A percentile compares a stretch with the other conserved stretches of the same genome.
These are phyloP conservation scores for Scytalidium lignicola DNA, from an alignment of 2,329 filamentous ascomycete species.

Conservation along the genomic window DNA sequence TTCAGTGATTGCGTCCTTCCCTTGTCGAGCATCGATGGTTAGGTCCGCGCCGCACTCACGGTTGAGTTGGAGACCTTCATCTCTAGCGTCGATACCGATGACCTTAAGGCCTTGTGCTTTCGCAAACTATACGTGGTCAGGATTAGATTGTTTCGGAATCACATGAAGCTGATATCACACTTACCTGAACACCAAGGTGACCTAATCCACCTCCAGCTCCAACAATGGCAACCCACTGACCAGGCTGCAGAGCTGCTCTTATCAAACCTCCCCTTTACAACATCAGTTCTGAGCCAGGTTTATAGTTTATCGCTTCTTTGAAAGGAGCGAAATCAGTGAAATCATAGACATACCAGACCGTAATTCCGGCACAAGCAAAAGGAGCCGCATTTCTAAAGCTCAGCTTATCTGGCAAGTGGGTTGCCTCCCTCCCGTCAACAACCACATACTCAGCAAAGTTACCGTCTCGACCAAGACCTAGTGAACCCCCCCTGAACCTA, in stretches of 20 bases:
- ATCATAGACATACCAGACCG: slow-evolving; percentile 45
- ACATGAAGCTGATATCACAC: slow-evolving; percentile 27
- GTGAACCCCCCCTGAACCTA: slow-evolving; percentile 34
- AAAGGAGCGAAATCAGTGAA: background rate
- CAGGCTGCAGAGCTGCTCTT: slow-evolving; percentile 24
- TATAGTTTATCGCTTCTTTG: no score
- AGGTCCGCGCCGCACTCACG: slow-evolving; percentile 43
- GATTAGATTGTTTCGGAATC: background rate
- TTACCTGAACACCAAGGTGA: slow-evolving; percentile 40
- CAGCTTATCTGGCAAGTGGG: slow-evolving; percentile 42
- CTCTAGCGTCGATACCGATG: slow-evolving; percentile 47
- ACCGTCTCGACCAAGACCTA: slow-evolving; percentile 47
- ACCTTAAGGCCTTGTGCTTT: slow-evolving; percentile 45
- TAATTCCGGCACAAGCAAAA: slow-evolving; percentile 50
- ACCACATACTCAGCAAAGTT: slow-evolving; percentile 52
- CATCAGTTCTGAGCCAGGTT: no score
- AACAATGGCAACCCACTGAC: slow-evolving; percentile 38
- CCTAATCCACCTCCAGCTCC: slow-evolving; percentile 48
- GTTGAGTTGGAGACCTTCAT: slow-evolving; percentile 45
- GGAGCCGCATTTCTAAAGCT: slow-evolving; percentile 48
- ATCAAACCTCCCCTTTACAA: slow-evolving; percentile 32
- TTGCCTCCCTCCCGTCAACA: slow-evolving; percentile 42
- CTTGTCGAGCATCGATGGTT: slow-evolving; percentile 45
- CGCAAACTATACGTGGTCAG: slow-evolving; percentile 34
- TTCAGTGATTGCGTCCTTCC: slow-evolving; percentile 41